These are phyloP conservation scores for Solanum sejunctum DNA, from an alignment of 257 asterid genomes.

Conservation along the genomic window DNA sequence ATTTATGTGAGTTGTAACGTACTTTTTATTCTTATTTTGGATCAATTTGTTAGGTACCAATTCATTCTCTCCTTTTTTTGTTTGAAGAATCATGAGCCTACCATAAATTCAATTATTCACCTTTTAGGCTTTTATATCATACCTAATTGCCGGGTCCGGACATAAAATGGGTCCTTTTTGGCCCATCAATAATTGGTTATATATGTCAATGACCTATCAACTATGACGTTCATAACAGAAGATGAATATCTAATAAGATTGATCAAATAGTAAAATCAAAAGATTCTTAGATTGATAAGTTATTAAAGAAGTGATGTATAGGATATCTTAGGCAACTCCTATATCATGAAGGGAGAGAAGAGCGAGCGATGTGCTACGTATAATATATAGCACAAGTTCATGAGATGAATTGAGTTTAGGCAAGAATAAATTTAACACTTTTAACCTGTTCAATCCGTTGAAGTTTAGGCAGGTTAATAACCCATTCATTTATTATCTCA, in stretches of 20 bases:
- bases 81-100: not conserved
- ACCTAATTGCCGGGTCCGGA: not conserved
- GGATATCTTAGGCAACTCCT: not conserved
- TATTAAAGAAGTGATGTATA: not conserved
- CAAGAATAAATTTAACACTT: too few relatives aligned
- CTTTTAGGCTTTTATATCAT: not conserved
- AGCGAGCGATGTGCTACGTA: not conserved
- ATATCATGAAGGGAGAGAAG: not conserved
- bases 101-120: not conserved
- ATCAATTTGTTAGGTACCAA: too few relatives aligned
- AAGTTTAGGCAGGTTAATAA: too few relatives aligned
- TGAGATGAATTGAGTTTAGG: not conserved
- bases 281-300: not conserved
- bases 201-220: not conserved
- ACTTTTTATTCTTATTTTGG: not conserved
- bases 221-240: not conserved
- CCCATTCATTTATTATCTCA: too few relatives aligned
- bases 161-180: not conserved
- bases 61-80: not conserved
- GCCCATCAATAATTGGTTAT: not conserved
- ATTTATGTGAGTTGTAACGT: not conserved
- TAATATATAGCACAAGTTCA: not conserved
- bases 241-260: not conserved
- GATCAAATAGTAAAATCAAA: not conserved
- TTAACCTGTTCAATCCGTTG: too few relatives aligned